These are phyloP conservation scores for Pholiota molesta DNA, from an alignment of 768 basidiomycete species.

Conservation along the genomic window DNA sequence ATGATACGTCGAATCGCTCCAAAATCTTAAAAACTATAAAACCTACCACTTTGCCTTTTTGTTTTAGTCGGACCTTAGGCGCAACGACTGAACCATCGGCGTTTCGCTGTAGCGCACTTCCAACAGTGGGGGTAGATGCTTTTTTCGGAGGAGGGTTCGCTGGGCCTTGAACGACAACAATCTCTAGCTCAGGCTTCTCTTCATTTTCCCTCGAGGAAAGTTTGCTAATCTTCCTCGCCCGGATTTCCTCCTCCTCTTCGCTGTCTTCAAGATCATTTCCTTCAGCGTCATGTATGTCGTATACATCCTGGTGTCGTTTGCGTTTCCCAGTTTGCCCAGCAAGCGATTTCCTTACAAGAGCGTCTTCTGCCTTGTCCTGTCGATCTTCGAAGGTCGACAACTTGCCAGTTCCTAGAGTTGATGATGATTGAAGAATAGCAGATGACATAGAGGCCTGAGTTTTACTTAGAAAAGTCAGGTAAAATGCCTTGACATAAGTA, in stretches of 20 bases:
- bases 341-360: slow-evolving; percentile 54
- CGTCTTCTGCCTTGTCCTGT: slow-evolving; percentile 61
- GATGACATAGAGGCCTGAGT: slow-evolving; percentile 71
- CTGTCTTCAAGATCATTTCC: slow-evolving; percentile 31
- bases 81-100: slow-evolving; percentile 59
- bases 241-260: slow-evolving; percentile 16
- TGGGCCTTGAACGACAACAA: slow-evolving; percentile 9
- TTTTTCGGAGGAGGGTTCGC: slow-evolving; percentile 18
- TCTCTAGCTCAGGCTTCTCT: background rate
- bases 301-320: slow-evolving; percentile 46
- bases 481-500: slow-evolving; percentile 7
- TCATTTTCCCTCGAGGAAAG: background rate
- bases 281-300: slow-evolving; percentile 39
- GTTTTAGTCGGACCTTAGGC: slow-evolving; percentile 52
- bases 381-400: slow-evolving; percentile 60
- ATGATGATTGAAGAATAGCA: slow-evolving; percentile 72
- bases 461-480: slow-evolving; percentile 52
- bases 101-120: slow-evolving; percentile 69
- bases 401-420: slow-evolving; percentile 81
- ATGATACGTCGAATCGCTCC: background rate
- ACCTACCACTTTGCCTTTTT: slow-evolving; percentile 48
- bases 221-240: slow-evolving; percentile 5
- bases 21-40: background rate
- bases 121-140: slow-evolving; percentile 38
- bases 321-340: slow-evolving; percentile 51